phyloP scores from a whole-genome alignment of 306 rosid species.

The Citrullus amarus region DNA sequence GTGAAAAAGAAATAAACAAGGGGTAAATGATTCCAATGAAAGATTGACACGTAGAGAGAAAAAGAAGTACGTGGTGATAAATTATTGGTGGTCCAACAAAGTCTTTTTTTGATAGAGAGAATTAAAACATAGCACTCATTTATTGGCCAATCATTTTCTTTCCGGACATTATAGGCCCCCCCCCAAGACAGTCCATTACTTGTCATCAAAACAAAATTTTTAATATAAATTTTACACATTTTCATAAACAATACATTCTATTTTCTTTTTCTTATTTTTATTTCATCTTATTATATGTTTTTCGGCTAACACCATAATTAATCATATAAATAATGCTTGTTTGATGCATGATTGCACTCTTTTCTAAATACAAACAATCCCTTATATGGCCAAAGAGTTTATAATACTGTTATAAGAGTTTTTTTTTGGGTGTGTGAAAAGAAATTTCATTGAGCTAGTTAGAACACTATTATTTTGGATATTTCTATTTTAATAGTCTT shows the following conservation, averaged over 20 bases:
- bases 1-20: background rate
- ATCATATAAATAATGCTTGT: background rate
- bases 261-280: background rate
- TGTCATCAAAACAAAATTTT: background rate
- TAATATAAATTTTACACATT: background rate
- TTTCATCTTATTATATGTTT: background rate
- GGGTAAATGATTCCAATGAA: background rate
- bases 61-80: background rate
- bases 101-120: background rate
- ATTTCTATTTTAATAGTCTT: no score
- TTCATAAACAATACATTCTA: background rate
- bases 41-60: background rate
- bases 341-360: background rate
- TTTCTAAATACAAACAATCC: background rate
- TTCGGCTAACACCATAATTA: background rate
- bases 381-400: background rate
- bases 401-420: no score
- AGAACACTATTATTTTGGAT: no score
- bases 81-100: conserved; percentile 5
- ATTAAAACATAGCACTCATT: background rate
- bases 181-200: background rate
- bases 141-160: conserved; percentile 5
- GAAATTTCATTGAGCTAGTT: no score
- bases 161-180: background rate
- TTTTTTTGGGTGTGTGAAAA: no score